A percentile compares a stretch with the other conserved stretches of the same genome.
Conservation (phyloP, 2,329 filamentous ascomycete species). For the Neofusicoccum ribis region DNA sequence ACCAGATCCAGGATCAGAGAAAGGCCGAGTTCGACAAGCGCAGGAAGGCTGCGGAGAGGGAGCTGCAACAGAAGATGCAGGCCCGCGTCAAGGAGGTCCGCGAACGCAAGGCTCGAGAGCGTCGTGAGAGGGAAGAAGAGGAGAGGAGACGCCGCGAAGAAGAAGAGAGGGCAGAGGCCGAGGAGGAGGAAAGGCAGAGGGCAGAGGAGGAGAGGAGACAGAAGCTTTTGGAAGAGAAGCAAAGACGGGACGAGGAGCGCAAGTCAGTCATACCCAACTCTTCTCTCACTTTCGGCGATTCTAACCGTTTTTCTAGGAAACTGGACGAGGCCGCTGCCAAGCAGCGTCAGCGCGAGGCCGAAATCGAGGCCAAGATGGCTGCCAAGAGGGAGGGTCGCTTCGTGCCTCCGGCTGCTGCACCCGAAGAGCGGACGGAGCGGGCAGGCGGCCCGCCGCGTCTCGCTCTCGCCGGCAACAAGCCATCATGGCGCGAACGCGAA, state of each 20-base stretch:
- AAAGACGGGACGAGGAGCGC: slow-evolving; percentile 59
- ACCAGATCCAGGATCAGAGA: slow-evolving; percentile 79
- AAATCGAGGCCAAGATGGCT: slow-evolving; percentile 72
- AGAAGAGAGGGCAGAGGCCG: slow-evolving; percentile 75
- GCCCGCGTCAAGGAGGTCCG: slow-evolving; percentile 84
- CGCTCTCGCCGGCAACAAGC: slow-evolving; percentile 61
- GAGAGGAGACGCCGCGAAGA: slow-evolving; percentile 78
- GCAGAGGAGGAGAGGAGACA: slow-evolving; percentile 79
- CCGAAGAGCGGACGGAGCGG: slow-evolving; percentile 40
- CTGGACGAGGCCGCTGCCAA: slow-evolving; percentile 62
- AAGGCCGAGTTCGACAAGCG: slow-evolving; percentile 96
- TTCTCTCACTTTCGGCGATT: not conserved
- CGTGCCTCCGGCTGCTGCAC: slow-evolving; percentile 22
- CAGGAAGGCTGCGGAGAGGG: slow-evolving; percentile 84
- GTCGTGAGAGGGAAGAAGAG: slow-evolving; percentile 78
- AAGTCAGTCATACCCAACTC: slow-evolving; percentile 45
- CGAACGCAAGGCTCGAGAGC: slow-evolving; percentile 80
- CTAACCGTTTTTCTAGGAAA: slow-evolving; percentile 51
- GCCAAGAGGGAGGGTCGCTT: slow-evolving; percentile 56
- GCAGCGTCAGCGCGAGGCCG: slow-evolving; percentile 81
- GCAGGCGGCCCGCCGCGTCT: slow-evolving; percentile 60
- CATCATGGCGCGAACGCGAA: slow-evolving; percentile 74
- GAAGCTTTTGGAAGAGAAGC: slow-evolving; percentile 70
- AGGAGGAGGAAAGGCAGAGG: slow-evolving; percentile 81
- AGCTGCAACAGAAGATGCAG: slow-evolving; percentile 88